Conservation (phyloP, 2,329 filamentous ascomycete species). For the Trichoderma sp. region DNA sequence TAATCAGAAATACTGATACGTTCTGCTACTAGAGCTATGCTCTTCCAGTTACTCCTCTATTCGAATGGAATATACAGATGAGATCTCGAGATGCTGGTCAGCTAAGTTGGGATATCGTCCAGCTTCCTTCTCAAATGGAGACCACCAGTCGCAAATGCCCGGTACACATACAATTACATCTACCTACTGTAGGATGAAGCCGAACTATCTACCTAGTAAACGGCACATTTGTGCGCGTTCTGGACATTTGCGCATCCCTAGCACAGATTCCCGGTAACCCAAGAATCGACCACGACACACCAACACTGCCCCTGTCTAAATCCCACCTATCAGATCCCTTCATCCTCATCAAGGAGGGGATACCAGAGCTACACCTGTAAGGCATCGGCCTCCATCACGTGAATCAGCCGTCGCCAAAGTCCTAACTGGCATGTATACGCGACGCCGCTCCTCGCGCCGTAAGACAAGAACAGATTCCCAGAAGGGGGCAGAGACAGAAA, state of each 20-base stretch:
- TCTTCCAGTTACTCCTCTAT: too few relatives aligned
- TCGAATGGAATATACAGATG: too few relatives aligned
- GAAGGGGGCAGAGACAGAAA: too few relatives aligned
- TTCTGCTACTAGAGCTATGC: too few relatives aligned
- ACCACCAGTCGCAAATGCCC: not conserved
- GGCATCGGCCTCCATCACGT: conserved; percentile 16
- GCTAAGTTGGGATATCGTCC: not conserved
- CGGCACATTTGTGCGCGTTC: not conserved
- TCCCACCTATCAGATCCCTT: conserved; percentile 7
- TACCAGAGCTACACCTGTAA: not conserved
- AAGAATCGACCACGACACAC: not conserved
- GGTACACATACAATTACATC: too few relatives aligned
- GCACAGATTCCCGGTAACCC: conserved; percentile 3
- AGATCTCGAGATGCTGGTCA: too few relatives aligned
- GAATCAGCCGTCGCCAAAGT: conserved; percentile 1
- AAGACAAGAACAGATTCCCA: too few relatives aligned
- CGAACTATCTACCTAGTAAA: not conserved
- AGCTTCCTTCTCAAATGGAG: conserved; percentile 15
- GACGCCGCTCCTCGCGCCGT: too few relatives aligned
- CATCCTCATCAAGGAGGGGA: not conserved
- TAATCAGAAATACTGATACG: too few relatives aligned
- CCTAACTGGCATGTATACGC: not conserved
- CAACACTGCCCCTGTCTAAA: not conserved
- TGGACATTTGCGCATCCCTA: not conserved
- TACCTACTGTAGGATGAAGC: not conserved